phyloP scores from a whole-genome alignment of 2,329 filamentous ascomycete species.

The Colletotrichum cereale region DNA sequence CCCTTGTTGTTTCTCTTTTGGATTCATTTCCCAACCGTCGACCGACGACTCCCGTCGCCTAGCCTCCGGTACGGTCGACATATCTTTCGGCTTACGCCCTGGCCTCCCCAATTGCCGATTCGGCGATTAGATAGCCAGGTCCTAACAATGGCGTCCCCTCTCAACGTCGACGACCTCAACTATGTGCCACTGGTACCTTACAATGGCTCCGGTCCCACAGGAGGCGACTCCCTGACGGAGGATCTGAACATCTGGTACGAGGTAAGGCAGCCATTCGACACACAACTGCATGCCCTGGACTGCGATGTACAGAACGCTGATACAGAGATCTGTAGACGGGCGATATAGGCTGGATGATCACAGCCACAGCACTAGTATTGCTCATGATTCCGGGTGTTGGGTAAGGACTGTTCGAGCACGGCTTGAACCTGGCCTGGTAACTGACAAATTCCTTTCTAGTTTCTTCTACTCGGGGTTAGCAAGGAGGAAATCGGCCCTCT shows the following conservation, averaged over 20 bases:
- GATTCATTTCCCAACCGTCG: neutral
- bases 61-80: neutral
- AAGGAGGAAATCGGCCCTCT: constrained; percentile 88
- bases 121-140: constrained; percentile 25
- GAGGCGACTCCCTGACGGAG: constrained; percentile 75
- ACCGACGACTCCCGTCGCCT: neutral
- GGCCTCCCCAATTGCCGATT: constrained; percentile 18
- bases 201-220: constrained; percentile 73
- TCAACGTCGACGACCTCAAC: constrained; percentile 58
- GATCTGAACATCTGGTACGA: constrained; percentile 85
- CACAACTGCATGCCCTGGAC: neutral
- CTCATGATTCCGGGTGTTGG: constrained; percentile 95
- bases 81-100: neutral
- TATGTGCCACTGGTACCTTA: constrained; percentile 66
- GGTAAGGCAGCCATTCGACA: constrained; percentile 54
- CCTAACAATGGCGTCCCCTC: constrained; percentile 43
- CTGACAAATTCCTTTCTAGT: constrained; percentile 47
- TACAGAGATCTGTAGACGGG: constrained; percentile 68
- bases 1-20: neutral
- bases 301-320: constrained; percentile 42
- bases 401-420: constrained; percentile 3
- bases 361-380: constrained; percentile 83
- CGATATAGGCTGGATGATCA: constrained; percentile 89
- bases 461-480: constrained; percentile 96
- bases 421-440: neutral